Evolutionary conservation across 2,329 filamentous ascomycete species (phyloP).

Genomic region (Simplicillium aogashimaense): DNA sequence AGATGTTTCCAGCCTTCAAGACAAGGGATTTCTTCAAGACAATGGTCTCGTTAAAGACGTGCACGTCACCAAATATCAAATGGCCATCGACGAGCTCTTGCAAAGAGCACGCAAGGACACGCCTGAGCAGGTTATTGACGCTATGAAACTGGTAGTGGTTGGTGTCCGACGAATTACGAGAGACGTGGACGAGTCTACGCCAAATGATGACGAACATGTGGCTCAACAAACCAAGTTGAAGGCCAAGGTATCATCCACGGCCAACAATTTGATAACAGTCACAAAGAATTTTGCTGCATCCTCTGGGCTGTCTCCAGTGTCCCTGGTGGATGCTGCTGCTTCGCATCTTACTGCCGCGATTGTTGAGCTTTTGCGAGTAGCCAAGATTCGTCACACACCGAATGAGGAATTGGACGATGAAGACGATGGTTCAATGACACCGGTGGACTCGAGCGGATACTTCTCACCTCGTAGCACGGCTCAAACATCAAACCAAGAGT

Average conservation of each 20-base stretch:
- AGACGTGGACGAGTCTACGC: slow-evolving; percentile 56
- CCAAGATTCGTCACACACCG: slow-evolving; percentile 74
- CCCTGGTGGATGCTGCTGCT: slow-evolving; percentile 82
- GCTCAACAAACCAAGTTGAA: slow-evolving; percentile 63
- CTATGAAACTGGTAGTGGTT: slow-evolving; percentile 78
- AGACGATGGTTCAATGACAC: slow-evolving; percentile 56
- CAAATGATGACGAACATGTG: slow-evolving; percentile 40
- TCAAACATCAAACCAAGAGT: slow-evolving; percentile 23
- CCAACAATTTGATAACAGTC: slow-evolving; percentile 91
- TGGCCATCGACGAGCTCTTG: slow-evolving; percentile 84
- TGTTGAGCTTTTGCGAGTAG: slow-evolving; percentile 72
- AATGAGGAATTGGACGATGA: slow-evolving; percentile 69
- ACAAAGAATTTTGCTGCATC: slow-evolving; percentile 83
- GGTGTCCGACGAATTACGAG: slow-evolving; percentile 77
- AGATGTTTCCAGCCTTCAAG: slow-evolving; percentile 58
- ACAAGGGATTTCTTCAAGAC: slow-evolving; percentile 57
- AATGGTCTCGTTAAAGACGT: slow-evolving; percentile 81
- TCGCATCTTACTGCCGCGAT: slow-evolving; percentile 80
- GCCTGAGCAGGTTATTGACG: slow-evolving; percentile 65
- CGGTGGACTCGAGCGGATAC: slow-evolving; percentile 59
- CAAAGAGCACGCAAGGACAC: slow-evolving; percentile 65
- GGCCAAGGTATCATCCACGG: slow-evolving; percentile 77
- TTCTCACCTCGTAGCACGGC: slow-evolving; percentile 48
- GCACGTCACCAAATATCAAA: slow-evolving; percentile 90
- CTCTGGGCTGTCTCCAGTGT: slow-evolving; percentile 83